Conservation (phyloP, 108 stramenopile genomes). For the Epithemia pelagica region DNA sequence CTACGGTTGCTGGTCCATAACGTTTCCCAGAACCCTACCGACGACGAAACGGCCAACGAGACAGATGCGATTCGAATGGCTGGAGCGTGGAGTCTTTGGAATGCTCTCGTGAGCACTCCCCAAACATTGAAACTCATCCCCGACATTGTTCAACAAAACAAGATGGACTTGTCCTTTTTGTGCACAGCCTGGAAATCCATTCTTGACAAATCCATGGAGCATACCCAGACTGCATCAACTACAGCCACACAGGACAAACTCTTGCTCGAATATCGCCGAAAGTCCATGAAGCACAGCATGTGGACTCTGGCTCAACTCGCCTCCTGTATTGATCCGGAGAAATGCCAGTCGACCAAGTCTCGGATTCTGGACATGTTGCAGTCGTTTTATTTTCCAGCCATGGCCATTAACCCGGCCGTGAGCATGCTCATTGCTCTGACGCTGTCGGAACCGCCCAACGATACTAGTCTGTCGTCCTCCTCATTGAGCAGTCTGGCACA, state of each 20-base stretch:
- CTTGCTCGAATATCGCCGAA: too few species aligned
- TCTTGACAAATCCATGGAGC: too few species aligned
- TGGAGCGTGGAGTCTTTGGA: slow-evolving; percentile 71
- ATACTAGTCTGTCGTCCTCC: too few species aligned
- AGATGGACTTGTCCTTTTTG: slow-evolving; percentile 41
- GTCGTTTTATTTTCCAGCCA: slow-evolving; percentile 37
- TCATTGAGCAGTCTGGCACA: not conserved
- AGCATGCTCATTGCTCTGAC: slow-evolving; percentile 37
- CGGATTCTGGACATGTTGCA: slow-evolving; percentile 30
- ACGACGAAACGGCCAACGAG: not conserved
- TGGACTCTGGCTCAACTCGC: slow-evolving; percentile 39
- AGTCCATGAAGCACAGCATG: slow-evolving; percentile 6
- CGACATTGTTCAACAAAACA: slow-evolving; percentile 21
- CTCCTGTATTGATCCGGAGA: not conserved
- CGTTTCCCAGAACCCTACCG: too few species aligned
- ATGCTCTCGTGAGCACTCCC: slow-evolving; percentile 46
- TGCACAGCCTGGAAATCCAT: slow-evolving; percentile 40
- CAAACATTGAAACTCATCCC: slow-evolving; percentile 8
- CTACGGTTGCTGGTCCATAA: not conserved
- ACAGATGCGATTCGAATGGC: not conserved
- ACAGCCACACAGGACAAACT: too few species aligned
- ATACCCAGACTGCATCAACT: too few species aligned
- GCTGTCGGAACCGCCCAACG: slow-evolving; percentile 8
- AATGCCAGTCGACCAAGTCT: not conserved
- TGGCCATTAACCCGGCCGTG: slow-evolving; percentile 48